phyloP scores from a whole-genome alignment of 1,139 yeast genomes.

The Candida sp. region DNA sequence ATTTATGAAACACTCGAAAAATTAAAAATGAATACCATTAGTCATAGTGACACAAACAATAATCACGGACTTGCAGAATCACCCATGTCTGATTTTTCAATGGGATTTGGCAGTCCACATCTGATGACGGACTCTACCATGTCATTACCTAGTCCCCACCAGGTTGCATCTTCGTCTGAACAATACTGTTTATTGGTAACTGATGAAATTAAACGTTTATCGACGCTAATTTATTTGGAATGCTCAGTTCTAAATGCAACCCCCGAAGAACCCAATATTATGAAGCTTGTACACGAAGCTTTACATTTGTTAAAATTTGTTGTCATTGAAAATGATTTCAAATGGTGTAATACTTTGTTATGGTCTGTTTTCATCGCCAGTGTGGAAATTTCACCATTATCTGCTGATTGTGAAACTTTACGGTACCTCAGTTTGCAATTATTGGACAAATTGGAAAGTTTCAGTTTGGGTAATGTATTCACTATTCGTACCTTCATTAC shows the following conservation, averaged over 20 bases:
- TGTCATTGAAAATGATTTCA: conserved; percentile 21
- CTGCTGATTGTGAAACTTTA: conserved; percentile 20
- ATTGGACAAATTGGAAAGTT: conserved; percentile 19
- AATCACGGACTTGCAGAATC: background rate
- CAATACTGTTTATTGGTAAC: conserved; percentile 24
- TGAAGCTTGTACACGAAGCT: conserved; percentile 12
- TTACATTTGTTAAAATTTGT: conserved; percentile 19
- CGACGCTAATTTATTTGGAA: conserved; percentile 21
- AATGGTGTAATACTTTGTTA: conserved; percentile 22
- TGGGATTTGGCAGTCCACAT: background rate
- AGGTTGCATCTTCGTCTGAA: conserved; percentile 7
- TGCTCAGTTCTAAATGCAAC: conserved; percentile 19
- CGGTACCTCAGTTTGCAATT: conserved; percentile 21
- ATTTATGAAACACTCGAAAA: background rate
- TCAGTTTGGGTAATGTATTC: conserved; percentile 25
- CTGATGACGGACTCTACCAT: background rate
- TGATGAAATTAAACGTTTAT: conserved; percentile 24
- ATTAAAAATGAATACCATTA: background rate
- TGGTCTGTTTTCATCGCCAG: conserved; percentile 26
- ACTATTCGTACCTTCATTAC: conserved; percentile 18
- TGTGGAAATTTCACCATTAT: conserved; percentile 19
- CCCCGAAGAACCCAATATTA: conserved; percentile 15
- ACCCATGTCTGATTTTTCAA: background rate
- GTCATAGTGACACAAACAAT: background rate
- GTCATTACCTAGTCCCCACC: background rate